These are phyloP conservation scores for Acer yangbiense DNA, from an alignment of 345 rosid species.

Conservation along the genomic window DNA sequence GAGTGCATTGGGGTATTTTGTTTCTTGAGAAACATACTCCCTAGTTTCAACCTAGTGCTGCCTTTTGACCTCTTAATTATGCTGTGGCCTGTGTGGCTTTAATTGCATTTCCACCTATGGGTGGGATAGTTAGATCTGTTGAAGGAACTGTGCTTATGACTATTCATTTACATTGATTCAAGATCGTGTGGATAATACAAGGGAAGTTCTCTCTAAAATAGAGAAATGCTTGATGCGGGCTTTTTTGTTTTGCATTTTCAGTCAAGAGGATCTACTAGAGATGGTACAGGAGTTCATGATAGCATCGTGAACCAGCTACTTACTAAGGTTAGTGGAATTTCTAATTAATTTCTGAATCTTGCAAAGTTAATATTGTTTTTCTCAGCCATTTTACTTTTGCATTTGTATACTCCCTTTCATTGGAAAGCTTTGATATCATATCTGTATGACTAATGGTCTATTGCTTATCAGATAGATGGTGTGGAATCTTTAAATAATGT, in stretches of 20 bases:
- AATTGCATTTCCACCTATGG: constrained; percentile 6
- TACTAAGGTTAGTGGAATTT: constrained; percentile 69
- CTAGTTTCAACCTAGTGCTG: neutral
- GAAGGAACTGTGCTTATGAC: neutral
- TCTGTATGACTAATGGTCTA: constrained; percentile 16
- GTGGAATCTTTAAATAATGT: constrained; percentile 99
- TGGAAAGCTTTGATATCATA: neutral
- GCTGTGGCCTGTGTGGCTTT: neutral
- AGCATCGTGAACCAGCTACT: constrained; percentile 97
- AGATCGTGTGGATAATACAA: constrained; percentile 4
- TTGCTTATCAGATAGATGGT: constrained; percentile 91
- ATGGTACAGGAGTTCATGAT: constrained; percentile 99
- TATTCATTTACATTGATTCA: constrained; percentile 3
- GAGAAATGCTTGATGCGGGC: constrained; percentile 15
- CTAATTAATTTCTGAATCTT: constrained; percentile 6
- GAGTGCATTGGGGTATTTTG: neutral
- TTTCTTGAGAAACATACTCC: neutral
- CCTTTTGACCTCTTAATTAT: neutral
- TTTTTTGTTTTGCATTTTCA: constrained; percentile 34
- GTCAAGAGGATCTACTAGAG: constrained; percentile 98
- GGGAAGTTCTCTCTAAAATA: neutral
- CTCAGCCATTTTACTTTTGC: constrained; percentile 11
- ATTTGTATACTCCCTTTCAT: constrained; percentile 1
- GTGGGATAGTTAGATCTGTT: neutral
- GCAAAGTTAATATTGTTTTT: neutral